Percentiles rank a stretch among this genome's conserved stretches.
Conservation (phyloP, 73 alveolate genomes). For the Paramecium primaurelia region DNA sequence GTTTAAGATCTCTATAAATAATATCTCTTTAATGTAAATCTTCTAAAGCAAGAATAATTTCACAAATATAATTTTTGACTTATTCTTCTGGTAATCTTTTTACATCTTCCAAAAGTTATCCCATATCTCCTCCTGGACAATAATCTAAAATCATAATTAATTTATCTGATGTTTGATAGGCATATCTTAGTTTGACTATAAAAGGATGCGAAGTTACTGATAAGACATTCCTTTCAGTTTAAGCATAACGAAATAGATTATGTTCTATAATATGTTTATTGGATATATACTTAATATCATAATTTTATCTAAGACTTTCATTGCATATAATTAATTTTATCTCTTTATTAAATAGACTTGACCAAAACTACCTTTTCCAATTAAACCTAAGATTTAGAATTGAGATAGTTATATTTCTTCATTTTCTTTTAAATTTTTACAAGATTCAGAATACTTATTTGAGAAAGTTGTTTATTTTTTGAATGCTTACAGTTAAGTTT, state of each 20-base stretch:
- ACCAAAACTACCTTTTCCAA: conserved; percentile 90
- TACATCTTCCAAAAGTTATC: conserved; percentile 76
- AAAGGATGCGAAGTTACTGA: conserved; percentile 82
- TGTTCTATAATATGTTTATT: conserved; percentile 64
- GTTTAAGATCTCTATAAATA: conserved; percentile 83
- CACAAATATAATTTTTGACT: conserved; percentile 86
- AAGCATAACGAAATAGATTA: conserved; percentile 83
- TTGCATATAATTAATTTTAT: conserved; percentile 65
- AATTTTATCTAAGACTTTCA: conserved; percentile 58
- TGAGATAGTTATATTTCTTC: background rate
- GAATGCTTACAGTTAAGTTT: background rate
- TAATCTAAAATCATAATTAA: conserved; percentile 81
- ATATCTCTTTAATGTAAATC: conserved; percentile 87
- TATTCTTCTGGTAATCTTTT: conserved; percentile 85
- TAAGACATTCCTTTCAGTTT: conserved; percentile 93
- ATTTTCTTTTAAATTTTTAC: background rate
- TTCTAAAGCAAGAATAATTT: conserved; percentile 86
- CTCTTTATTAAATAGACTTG: conserved; percentile 79
- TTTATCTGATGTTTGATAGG: conserved; percentile 87
- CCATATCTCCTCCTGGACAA: conserved; percentile 95
- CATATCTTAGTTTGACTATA: conserved; percentile 80
- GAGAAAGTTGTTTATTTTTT: background rate
- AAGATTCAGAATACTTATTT: background rate
- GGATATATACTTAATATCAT: conserved; percentile 39
- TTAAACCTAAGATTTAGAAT: conserved; percentile 52